Evolutionary conservation across 2,329 filamentous ascomycete genomes (phyloP).

Genomic region (Plectosphaerella plurivora): DNA sequence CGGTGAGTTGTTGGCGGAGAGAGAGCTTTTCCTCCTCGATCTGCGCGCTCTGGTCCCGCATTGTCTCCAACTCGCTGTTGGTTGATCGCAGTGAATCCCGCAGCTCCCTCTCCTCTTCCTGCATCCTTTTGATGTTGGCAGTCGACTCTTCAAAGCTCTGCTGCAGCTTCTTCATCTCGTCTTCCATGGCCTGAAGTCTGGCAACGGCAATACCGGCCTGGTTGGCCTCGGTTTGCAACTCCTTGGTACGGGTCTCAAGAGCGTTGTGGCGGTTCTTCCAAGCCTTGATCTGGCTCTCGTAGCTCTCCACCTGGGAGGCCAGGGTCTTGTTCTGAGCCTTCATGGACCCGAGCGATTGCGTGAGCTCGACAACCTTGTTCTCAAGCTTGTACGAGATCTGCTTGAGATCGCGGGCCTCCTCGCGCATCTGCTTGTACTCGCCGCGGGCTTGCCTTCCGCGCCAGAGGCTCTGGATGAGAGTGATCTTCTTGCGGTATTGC

Average conservation of each 20-base stretch:
- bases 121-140: constrained; percentile 85
- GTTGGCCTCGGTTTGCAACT: constrained; percentile 93
- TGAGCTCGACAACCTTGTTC: constrained; percentile 98
- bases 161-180: constrained; percentile 91
- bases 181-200: constrained; percentile 84
- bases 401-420: constrained; percentile 96
- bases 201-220: constrained; percentile 95
- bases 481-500: constrained; percentile 82
- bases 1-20: constrained; percentile 80
- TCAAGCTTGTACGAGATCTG: constrained; percentile 99
- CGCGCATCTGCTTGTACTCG: constrained; percentile 84
- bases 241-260: constrained; percentile 84
- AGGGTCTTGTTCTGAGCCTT: constrained; percentile 93
- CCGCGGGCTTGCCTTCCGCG: constrained; percentile 76
- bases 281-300: constrained; percentile 92
- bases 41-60: constrained; percentile 68
- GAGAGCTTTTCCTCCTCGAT: constrained; percentile 82
- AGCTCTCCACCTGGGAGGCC: constrained; percentile 84
- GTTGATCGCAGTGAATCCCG: constrained; percentile 77
- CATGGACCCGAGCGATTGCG: constrained; percentile 85
- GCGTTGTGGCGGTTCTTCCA: constrained; percentile 92
- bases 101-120: constrained; percentile 86
- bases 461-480: constrained; percentile 90
- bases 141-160: constrained; percentile 85
- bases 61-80: constrained; percentile 74